Conservation (phyloP, 129 eudicot genomes). For the Arctium minus region DNA sequence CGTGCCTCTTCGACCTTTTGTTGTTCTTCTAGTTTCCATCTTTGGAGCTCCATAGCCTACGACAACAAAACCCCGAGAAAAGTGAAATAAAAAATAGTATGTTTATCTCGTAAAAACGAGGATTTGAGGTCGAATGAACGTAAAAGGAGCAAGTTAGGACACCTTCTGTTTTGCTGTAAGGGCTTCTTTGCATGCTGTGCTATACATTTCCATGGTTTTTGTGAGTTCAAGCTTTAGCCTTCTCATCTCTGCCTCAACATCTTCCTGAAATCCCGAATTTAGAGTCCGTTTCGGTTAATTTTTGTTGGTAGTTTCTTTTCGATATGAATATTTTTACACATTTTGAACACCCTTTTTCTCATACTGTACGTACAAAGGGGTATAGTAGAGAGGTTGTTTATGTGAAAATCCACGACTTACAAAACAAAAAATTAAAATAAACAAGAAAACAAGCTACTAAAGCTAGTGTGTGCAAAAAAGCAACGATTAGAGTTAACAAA, state of each 20-base stretch:
- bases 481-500: too few relatives aligned
- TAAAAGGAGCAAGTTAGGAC: not conserved
- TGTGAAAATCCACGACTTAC: too few relatives aligned
- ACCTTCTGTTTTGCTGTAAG: conserved; percentile 72
- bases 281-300: not conserved
- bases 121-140: not conserved
- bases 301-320: not conserved
- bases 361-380: not conserved
- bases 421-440: too few relatives aligned
- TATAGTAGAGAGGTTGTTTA: too few relatives aligned
- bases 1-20: conserved; percentile 52
- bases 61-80: not conserved
- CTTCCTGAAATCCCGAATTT: conserved; percentile 48
- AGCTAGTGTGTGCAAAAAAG: too few relatives aligned
- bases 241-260: conserved; percentile 77
- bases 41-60: conserved; percentile 75
- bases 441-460: too few relatives aligned
- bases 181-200: conserved; percentile 84
- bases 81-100: not conserved
- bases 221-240: conserved; percentile 66
- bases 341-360: not conserved
- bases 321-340: not conserved
- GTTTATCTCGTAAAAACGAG: not conserved
- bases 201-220: conserved; percentile 83
- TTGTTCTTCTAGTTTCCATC: conserved; percentile 72